phyloP scores from a whole-genome alignment of 1,284 basidiomycete species.

The Farysia itapuensis region DNA sequence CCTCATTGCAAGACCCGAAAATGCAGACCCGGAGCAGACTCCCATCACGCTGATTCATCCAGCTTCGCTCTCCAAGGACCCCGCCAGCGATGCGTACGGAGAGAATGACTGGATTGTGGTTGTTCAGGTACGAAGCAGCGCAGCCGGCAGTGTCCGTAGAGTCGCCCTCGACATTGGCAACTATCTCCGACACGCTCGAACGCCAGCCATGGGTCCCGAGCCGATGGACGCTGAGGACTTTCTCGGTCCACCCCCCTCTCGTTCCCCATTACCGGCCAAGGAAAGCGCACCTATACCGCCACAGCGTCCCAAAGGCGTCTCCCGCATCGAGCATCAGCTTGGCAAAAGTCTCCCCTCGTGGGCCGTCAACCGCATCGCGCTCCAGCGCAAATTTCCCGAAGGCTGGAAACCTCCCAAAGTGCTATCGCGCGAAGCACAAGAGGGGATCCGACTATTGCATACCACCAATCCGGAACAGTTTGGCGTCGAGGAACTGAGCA shows the following conservation, averaged over 20 bases:
- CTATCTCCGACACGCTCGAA: constrained; percentile 29
- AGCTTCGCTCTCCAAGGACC: constrained; percentile 32
- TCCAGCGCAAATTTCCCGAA: constrained; percentile 45
- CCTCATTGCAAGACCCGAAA: constrained; percentile 36
- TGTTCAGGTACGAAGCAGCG: constrained; percentile 46
- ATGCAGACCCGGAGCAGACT: constrained; percentile 25
- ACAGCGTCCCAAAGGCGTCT: constrained; percentile 46
- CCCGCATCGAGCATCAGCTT: constrained; percentile 46
- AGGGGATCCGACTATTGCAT: constrained; percentile 51
- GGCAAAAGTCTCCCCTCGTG: constrained; percentile 43
- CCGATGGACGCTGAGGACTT: constrained; percentile 33
- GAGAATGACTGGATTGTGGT: constrained; percentile 53
- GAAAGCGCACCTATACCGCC: background rate
- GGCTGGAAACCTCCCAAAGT: constrained; percentile 55
- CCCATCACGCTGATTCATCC: constrained; percentile 46
- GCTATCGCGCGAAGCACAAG: constrained; percentile 54
- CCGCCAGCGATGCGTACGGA: constrained; percentile 19
- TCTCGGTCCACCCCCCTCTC: constrained; percentile 31
- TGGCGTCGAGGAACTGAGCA: constrained; percentile 23
- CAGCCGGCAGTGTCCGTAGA: constrained; percentile 40
- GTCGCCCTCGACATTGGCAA: constrained; percentile 43
- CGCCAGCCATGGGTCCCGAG: constrained; percentile 15
- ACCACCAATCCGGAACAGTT: constrained; percentile 52
- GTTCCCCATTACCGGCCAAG: constrained; percentile 13
- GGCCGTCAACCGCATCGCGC: constrained; percentile 47